A percentile compares a stretch with the other conserved stretches of the same genome.
Evolutionary conservation across 192 early-diverging fungal species (phyloP).

Genomic region (Dissophora globulifera): DNA sequence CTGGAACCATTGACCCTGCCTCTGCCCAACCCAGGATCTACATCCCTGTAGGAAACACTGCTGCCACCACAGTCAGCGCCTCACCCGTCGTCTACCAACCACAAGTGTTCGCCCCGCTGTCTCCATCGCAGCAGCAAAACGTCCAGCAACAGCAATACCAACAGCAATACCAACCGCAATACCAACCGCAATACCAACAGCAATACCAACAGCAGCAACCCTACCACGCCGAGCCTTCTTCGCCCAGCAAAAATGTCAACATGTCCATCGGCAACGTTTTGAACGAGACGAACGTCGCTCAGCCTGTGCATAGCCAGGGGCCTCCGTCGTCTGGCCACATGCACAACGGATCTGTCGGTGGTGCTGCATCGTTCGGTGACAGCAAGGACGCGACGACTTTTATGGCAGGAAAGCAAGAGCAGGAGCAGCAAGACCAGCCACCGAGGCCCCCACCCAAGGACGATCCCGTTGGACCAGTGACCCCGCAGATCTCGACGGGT

Average conservation of each 20-base stretch:
- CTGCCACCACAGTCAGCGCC: not conserved
- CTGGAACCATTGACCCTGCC: not conserved
- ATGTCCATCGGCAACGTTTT: conserved; percentile 22
- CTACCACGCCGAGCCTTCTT: not conserved
- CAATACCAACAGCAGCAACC: not conserved
- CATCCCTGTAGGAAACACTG: conserved; percentile 8
- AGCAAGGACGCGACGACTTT: conserved; percentile 26
- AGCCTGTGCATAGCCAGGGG: not conserved
- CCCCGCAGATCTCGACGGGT: conserved; percentile 9
- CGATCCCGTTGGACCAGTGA: conserved; percentile 1
- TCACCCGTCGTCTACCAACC: conserved; percentile 32
- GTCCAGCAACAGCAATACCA: conserved; percentile 9
- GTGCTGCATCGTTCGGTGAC: conserved; percentile 6
- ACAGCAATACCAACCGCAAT: conserved; percentile 6
- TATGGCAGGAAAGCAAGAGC: conserved; percentile 27
- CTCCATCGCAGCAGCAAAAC: conserved; percentile 17
- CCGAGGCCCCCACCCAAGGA: conserved; percentile 46
- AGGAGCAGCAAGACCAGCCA: conserved; percentile 8
- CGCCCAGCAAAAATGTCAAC: not conserved
- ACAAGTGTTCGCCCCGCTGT: not conserved
- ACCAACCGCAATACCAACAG: conserved; percentile 4
- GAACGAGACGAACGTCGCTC: conserved; percentile 1
- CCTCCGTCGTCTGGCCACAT: conserved; percentile 11
- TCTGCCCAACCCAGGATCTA: conserved; percentile 7
- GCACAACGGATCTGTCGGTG: conserved; percentile 29